Evolutionary conservation across 2,329 filamentous ascomycete genomes (phyloP).

Genomic region (Fusarium chaquense): DNA sequence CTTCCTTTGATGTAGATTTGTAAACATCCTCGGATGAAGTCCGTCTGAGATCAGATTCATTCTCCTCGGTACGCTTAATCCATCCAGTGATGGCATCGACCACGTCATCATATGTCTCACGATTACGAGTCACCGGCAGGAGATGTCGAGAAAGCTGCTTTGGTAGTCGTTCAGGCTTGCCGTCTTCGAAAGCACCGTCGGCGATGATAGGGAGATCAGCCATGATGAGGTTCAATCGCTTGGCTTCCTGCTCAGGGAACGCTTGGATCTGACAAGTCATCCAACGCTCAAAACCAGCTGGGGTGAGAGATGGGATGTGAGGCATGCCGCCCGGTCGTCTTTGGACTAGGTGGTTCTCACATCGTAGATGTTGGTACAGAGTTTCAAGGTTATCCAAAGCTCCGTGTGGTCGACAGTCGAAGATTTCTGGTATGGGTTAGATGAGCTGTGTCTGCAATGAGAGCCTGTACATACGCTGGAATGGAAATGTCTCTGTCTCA

Average conservation of each 20-base stretch:
- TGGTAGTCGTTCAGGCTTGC: slow-evolving; percentile 78
- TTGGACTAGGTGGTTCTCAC: slow-evolving; percentile 75
- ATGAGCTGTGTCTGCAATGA: not conserved
- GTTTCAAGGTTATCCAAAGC: slow-evolving; percentile 52
- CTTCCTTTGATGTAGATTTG: slow-evolving; percentile 29
- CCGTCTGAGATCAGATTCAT: slow-evolving; percentile 25
- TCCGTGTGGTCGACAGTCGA: slow-evolving; percentile 56
- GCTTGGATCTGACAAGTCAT: slow-evolving; percentile 79
- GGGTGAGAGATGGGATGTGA: slow-evolving; percentile 73
- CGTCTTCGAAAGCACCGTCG: slow-evolving; percentile 67
- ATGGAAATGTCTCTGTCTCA: slow-evolving; percentile 74
- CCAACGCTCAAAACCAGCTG: slow-evolving; percentile 77
- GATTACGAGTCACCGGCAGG: slow-evolving; percentile 71
- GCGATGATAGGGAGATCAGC: slow-evolving; percentile 75
- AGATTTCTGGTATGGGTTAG: slow-evolving; percentile 59
- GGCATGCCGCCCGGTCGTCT: slow-evolving; percentile 63
- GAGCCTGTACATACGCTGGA: slow-evolving; percentile 65
- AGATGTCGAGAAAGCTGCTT: slow-evolving; percentile 81
- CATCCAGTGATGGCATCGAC: slow-evolving; percentile 68
- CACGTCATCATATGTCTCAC: slow-evolving; percentile 69
- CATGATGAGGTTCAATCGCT: slow-evolving; percentile 76
- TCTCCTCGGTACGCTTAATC: slow-evolving; percentile 41
- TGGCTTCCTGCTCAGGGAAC: slow-evolving; percentile 80
- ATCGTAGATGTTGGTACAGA: slow-evolving; percentile 66
- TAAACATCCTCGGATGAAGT: slow-evolving; percentile 33